These are phyloP conservation scores for Venturia carpophila DNA, from an alignment of 2,329 filamentous ascomycete species.

Conservation along the genomic window DNA sequence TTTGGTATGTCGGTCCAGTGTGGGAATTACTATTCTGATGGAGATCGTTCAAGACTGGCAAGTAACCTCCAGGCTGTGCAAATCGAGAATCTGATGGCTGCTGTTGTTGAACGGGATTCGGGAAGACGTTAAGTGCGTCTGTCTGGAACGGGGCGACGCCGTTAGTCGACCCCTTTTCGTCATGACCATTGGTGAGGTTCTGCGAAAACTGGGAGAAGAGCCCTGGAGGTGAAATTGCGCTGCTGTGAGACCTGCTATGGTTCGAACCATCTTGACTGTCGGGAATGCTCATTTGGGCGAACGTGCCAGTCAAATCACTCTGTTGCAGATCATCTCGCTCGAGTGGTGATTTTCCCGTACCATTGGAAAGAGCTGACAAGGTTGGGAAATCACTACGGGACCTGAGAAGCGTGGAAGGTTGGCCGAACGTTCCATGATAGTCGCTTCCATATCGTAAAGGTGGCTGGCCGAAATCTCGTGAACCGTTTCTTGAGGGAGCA, in stretches of 20 bases:
- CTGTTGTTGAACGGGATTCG: constrained; percentile 36
- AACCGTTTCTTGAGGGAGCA: constrained; percentile 37
- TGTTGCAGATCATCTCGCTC: constrained; percentile 34
- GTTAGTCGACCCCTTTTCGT: constrained; percentile 21
- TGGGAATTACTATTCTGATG: not conserved
- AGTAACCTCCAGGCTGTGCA: not conserved
- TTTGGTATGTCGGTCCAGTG: not conserved
- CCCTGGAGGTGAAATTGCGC: constrained; percentile 23
- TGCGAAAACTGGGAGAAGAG: constrained; percentile 22
- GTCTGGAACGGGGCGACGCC: constrained; percentile 29
- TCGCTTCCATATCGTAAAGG: constrained; percentile 47
- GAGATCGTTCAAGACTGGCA: not conserved
- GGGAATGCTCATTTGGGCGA: constrained; percentile 21
- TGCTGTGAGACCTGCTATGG: constrained; percentile 21
- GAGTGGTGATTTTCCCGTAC: constrained; percentile 27
- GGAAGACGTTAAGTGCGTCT: constrained; percentile 29
- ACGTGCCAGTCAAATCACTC: constrained; percentile 32
- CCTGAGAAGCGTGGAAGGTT: not conserved
- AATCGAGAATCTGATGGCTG: not conserved
- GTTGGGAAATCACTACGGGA: constrained; percentile 37
- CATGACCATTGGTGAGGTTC: not conserved
- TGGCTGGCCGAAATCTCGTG: constrained; percentile 50
- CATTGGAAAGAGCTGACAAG: constrained; percentile 40
- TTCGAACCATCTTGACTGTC: not conserved
- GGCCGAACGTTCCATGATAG: constrained; percentile 21